Base-by-base conservation (phyloP, 768 basidiomycete species). In the Galerina sulciceps region DNA sequence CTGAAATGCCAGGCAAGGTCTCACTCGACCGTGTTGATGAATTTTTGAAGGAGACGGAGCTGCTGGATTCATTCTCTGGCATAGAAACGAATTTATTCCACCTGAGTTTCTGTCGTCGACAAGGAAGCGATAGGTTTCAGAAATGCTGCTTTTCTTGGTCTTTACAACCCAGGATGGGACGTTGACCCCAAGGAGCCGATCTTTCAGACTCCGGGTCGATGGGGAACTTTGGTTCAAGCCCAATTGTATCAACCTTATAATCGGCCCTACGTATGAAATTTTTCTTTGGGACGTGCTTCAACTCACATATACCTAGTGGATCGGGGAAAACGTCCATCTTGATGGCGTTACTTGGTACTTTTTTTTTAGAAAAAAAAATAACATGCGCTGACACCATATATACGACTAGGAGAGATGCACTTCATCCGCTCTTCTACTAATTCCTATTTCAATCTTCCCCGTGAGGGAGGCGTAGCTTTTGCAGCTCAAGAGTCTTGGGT, bases 401-500 rank as follows among this genome's bases (percentile, higher is more conserved):
- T 42, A 10, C 10, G 35, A 13, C 17, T 40, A 78, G 80, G 85
- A 26, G 87, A 89, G 68, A 83, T 89, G 84, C 85, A 87, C 68
- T 85, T 83, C 60, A 69, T 78, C 8, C 82, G 82, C 3, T 72
- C 72, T 4, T 69, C 72, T 15, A 75, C 81, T 4, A 77, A 79
- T 34, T 82, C 87, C 0, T 88, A 82, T 79, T 88, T 79, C 71
- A 83, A 82, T 59, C 79, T 92, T 4, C 90, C 91, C 20, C 76
- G 88, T 6, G 72, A 70, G 5, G 78, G 79, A 1, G 57, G 57
- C 10, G n/a, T 58, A 2, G 57, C 57, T 6, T 58, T 52, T 34
- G 50, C 50, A n/a, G 57, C 87, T 4, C 91, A 93, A 70, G 90
- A 91, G 66, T 85, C 88, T 6, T 94, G 90, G 90, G 85, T 91